These are phyloP conservation scores for Arxiozyma bovina DNA, from an alignment of 1,139 yeast genomes.

Conservation along the genomic window DNA sequence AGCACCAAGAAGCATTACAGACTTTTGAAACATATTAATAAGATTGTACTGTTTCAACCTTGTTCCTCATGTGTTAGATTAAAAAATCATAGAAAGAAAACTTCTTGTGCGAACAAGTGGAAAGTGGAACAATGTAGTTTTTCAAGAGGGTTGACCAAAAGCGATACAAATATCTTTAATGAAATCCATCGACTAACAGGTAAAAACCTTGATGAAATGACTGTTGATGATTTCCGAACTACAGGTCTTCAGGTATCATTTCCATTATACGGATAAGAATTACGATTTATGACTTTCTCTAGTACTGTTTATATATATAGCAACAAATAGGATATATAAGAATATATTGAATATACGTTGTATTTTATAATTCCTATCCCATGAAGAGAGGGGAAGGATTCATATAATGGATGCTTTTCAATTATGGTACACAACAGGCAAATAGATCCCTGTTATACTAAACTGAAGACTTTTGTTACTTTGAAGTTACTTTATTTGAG, in stretches of 20 bases:
- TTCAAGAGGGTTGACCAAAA: constrained; percentile 27
- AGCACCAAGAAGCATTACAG: neutral
- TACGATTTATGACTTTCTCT: no score
- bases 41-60: constrained; percentile 24
- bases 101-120: neutral
- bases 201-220: constrained; percentile 20
- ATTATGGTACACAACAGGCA: neutral
- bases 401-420: neutral
- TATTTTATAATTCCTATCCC: neutral
- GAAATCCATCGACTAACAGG: constrained; percentile 14
- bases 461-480: neutral
- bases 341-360: neutral
- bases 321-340: neutral
- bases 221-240: constrained; percentile 20
- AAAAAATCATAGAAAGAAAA: neutral
- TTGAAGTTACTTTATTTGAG: neutral
- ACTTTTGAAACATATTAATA: constrained; percentile 27
- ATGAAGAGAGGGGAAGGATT: neutral
- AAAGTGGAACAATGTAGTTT: constrained; percentile 15
- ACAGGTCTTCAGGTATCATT: constrained; percentile 18
- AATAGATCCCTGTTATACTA: neutral
- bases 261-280: no score
- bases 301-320: no score
- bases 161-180: constrained; percentile 25
- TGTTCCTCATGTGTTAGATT: constrained; percentile 14